Evolutionary conservation across 2,329 filamentous ascomycete species (phyloP), one percentile per base, ranked within the genome.

Genomic region (Sodiomyces alkalinus): DNA sequence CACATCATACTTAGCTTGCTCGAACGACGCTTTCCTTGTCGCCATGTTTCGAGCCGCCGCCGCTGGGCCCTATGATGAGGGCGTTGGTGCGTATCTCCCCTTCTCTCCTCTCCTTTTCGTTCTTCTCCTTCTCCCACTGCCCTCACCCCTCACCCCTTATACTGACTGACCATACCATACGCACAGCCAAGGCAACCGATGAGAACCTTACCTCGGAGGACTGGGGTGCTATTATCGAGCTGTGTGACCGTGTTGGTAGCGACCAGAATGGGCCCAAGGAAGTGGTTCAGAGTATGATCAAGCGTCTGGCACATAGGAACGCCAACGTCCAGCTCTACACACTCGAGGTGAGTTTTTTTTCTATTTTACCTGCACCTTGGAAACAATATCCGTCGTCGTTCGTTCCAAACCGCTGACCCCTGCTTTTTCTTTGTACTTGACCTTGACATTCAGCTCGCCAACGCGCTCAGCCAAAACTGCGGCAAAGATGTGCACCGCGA

Each of bases 301-400:
- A 87, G 60, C 70, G 86, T 22, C 66, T 94, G 31, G 83, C 85
- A 32, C 85, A 94, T 53, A 77, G 86, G 41, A 94, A 94, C 53
- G 86, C 86, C 37, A 93, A 94, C 52, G 86, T 94, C 16, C 86
- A 94, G 56, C 72, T 94, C 13, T 94, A 94, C 53, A 92, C 86
- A 9, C 73, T 94, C 34, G 83, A 92, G 65, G 75, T 80, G 46
- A 24, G 57, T 43, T 26, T 3, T 19, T 26, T 26, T 30, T 11
- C n/a, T 21, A 3, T n/a, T 17, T 18, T 13, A 15, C 30, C 4
- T 20, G 18, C 9, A 23, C 15, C 16, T 28, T 30, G 11, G 19
- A 17, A 14, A 19, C 20, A 13, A 6, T 16, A 17, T 19, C 9
- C 14, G n/a, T 17, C 7, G 10, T 17, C 4, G 6, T n/a, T n/a